phyloP scores from a whole-genome alignment of 2,329 filamentous ascomycete species.

The Chaetomiaceae sp. region DNA sequence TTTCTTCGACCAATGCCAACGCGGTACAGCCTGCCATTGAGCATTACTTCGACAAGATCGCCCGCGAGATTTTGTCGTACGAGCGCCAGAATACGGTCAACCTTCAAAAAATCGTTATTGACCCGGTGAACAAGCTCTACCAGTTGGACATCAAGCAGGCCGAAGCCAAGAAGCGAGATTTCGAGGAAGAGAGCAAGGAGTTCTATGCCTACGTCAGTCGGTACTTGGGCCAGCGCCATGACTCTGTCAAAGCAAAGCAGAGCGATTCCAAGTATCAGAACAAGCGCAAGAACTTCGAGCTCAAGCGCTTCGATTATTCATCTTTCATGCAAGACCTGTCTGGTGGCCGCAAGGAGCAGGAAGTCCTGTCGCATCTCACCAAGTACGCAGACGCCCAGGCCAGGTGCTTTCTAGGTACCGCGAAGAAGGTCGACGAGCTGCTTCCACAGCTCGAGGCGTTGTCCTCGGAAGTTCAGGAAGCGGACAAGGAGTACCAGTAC shows the following conservation, averaged over 20 bases:
- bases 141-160: slow-evolving; percentile 96
- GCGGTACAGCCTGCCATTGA: slow-evolving; percentile 96
- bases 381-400: slow-evolving; percentile 86
- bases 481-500: slow-evolving; percentile 95
- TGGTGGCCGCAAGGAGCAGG: slow-evolving; percentile 95
- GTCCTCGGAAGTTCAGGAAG: slow-evolving; percentile 80
- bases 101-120: slow-evolving; percentile 88
- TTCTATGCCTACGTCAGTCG: slow-evolving; percentile 94
- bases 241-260: slow-evolving; percentile 96
- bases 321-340: slow-evolving; percentile 99
- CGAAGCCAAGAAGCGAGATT: slow-evolving; percentile 93
- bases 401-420: slow-evolving; percentile 70
- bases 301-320: slow-evolving; percentile 97
- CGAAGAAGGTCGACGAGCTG: slow-evolving; percentile 81
- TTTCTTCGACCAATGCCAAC: slow-evolving; percentile 84
- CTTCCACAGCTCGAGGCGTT: slow-evolving; percentile 86
- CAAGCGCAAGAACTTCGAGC: slow-evolving; percentile 89
- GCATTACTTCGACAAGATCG: slow-evolving; percentile 97
- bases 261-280: slow-evolving; percentile 95
- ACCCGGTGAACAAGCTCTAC: slow-evolving; percentile 86
- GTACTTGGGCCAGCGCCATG: slow-evolving; percentile 92
- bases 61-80: slow-evolving; percentile 79
- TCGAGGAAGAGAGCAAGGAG: slow-evolving; percentile 97
- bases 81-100: slow-evolving; percentile 79
- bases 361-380: slow-evolving; percentile 89